These are phyloP conservation scores for Coemansia sp. DNA, from an alignment of 192 early-diverging fungal species.

Conservation along the genomic window DNA sequence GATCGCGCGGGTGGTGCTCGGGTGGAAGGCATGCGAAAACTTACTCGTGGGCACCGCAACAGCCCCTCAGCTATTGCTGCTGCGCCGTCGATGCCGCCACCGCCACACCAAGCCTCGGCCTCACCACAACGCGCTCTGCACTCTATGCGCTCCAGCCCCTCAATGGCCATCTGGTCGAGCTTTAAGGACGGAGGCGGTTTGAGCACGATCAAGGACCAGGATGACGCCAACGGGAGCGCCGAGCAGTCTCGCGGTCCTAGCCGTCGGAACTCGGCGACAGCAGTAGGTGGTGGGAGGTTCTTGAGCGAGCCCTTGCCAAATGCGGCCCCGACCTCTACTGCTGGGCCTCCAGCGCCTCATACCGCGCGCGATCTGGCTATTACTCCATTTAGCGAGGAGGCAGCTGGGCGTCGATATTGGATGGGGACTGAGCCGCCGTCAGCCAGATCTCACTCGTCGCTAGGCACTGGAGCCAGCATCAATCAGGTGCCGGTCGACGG, in stretches of 20 bases:
- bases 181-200: slow-evolving; percentile 27
- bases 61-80: not conserved
- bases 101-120: slow-evolving; percentile 10
- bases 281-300: not conserved
- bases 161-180: slow-evolving; percentile 33
- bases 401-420: slow-evolving; percentile 27
- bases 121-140: slow-evolving; percentile 39
- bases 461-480: slow-evolving; percentile 33
- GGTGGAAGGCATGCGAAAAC: slow-evolving; percentile 9
- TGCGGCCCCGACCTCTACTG: not conserved
- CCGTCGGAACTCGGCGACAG: slow-evolving; percentile 8
- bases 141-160: slow-evolving; percentile 35
- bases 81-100: not conserved
- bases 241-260: not conserved
- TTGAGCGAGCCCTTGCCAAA: slow-evolving; percentile 4
- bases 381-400: slow-evolving; percentile 22
- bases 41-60: not conserved
- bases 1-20: slow-evolving; percentile 15
- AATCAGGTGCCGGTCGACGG: slow-evolving; percentile 3
- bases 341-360: not conserved
- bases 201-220: slow-evolving; percentile 34
- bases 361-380: slow-evolving; percentile 1
- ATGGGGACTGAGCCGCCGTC: slow-evolving; percentile 25
- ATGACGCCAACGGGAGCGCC: slow-evolving; percentile 9
- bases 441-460: slow-evolving; percentile 47